Percentiles rank a stretch among this genome's conserved stretches.
Conservation (phyloP, 2,329 filamentous ascomycete species). For the Phyllachora maydis region DNA sequence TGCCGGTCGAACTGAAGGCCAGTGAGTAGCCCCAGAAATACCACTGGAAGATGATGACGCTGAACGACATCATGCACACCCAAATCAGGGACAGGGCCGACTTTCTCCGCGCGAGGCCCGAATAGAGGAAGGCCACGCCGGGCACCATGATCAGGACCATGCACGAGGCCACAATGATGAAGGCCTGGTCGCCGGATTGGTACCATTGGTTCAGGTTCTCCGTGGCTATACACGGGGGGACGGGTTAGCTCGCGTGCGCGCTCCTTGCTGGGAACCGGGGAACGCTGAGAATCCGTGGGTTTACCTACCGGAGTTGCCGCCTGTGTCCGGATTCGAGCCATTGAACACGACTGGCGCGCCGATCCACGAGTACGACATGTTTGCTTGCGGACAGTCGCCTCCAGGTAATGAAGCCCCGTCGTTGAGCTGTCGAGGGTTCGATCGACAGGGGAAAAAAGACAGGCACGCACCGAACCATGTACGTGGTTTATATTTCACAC, state of each 20-base stretch:
- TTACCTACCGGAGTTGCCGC: constrained; percentile 66
- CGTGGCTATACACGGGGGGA: constrained; percentile 40
- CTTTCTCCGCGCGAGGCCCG: constrained; percentile 90
- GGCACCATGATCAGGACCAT: constrained; percentile 97
- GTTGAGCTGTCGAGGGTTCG: no score
- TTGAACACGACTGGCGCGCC: constrained; percentile 40
- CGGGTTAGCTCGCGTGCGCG: constrained; percentile 2
- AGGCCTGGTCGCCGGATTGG: constrained; percentile 77
- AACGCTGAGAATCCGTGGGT: no score
- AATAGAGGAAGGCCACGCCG: constrained; percentile 93
- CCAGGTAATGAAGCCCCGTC: no score
- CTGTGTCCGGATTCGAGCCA: constrained; percentile 39
- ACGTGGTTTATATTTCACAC: no score
- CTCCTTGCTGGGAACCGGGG: constrained; percentile 3
- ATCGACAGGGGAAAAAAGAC: no score
- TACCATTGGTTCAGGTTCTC: constrained; percentile 96
- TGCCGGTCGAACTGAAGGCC: constrained; percentile 65
- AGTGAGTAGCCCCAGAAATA: constrained; percentile 98
- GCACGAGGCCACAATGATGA: constrained; percentile 72
- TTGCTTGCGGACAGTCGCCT: constrained; percentile 5
- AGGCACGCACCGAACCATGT: no score
- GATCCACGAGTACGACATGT: constrained; percentile 38
- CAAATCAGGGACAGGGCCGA: constrained; percentile 93
- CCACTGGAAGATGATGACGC: constrained; percentile 92
- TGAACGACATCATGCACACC: constrained; percentile 88